Base-by-base conservation (phyloP, 2,329 filamentous ascomycete species). In the Pseudogymnoascus sp. region DNA sequence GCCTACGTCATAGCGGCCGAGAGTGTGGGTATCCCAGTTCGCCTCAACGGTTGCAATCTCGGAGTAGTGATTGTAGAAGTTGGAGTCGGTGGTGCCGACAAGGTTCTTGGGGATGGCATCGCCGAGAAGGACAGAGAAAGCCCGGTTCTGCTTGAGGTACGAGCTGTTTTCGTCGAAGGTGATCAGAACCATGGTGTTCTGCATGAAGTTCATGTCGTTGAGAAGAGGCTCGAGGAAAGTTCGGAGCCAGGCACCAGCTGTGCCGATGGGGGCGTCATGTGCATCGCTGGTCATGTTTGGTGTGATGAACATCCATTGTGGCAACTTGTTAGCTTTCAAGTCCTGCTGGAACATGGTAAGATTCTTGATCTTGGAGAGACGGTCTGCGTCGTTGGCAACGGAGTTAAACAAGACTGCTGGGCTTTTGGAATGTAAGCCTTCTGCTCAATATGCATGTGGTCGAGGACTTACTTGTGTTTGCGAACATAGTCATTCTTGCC, bases 121-220 rank as follows among this genome's bases (percentile, higher is more conserved):
- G 14, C 90, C 91, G 2, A 95, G 77, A 0, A 95, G 81, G 67
- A 95, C 81, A 66, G 79, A 84, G 65, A 90, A 83, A 61, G 95
- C 82, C 42, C 81, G 80, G 81, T 95, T 95, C 69, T 83, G 82
- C 25, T 79, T 76, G 5, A 79, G 74, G 75, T 92, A 91, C 8
- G 82, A 85, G 69, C 88, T 84, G 73, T 87, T 89, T 77, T 95
- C 91, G 67, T 95, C 91, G 70, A 91, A 95, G 8, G 86, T 93
- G 65, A 95, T 75, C 4, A 93, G 78, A 8, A 95, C 82, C 1
- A 95, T 81, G 0, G 89, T 93, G 71, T 89, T 84, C 60, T 89
- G 78, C 84, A 88, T 89, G 75, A 95, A 93, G 68, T 87, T 82
- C 59, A 78, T 75, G 76, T 93, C 82, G 37, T 81, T 73, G 5